A percentile compares a stretch with the other conserved stretches of the same genome.
These are phyloP conservation scores for Boletus tylopilopsis DNA, from an alignment of 768 basidiomycete genomes.

Conservation along the genomic window DNA sequence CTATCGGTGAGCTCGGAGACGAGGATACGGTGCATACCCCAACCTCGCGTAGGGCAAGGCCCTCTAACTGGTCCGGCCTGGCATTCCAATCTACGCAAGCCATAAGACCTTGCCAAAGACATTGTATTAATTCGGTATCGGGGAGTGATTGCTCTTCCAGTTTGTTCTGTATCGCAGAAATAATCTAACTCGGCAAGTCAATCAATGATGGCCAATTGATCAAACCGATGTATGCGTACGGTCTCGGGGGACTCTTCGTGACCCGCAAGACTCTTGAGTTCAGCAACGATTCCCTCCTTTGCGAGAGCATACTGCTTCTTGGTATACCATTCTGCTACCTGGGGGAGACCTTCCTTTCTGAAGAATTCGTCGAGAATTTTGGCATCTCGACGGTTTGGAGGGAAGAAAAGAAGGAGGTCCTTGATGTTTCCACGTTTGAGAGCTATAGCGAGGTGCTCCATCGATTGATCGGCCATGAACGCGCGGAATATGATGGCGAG, in stretches of 20 bases:
- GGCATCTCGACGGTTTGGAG: slow-evolving; percentile 71
- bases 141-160: slow-evolving; percentile 82
- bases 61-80: slow-evolving; percentile 89
- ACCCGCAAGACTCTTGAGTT: slow-evolving; percentile 67
- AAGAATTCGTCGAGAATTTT: slow-evolving; percentile 83
- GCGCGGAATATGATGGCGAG: slow-evolving; percentile 77
- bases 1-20: neutral
- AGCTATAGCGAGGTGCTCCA: slow-evolving; percentile 83
- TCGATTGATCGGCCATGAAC: slow-evolving; percentile 76
- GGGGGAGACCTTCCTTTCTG: slow-evolving; percentile 69
- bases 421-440: slow-evolving; percentile 84
- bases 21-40: slow-evolving; percentile 48
- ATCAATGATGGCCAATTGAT: slow-evolving; percentile 5
- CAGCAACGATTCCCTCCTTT: slow-evolving; percentile 70
- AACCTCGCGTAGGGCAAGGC: slow-evolving; percentile 83
- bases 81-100: slow-evolving; percentile 84
- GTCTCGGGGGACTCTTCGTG: slow-evolving; percentile 65
- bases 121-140: slow-evolving; percentile 78
- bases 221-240: slow-evolving; percentile 39
- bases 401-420: slow-evolving; percentile 86
- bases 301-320: slow-evolving; percentile 84
- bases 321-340: slow-evolving; percentile 91
- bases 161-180: slow-evolving; percentile 64
- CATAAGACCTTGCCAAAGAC: slow-evolving; percentile 93
- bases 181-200: slow-evolving; percentile 49